These are phyloP conservation scores for Fulvia fulva DNA, from an alignment of 2,329 filamentous ascomycete genomes.

Conservation along the genomic window DNA sequence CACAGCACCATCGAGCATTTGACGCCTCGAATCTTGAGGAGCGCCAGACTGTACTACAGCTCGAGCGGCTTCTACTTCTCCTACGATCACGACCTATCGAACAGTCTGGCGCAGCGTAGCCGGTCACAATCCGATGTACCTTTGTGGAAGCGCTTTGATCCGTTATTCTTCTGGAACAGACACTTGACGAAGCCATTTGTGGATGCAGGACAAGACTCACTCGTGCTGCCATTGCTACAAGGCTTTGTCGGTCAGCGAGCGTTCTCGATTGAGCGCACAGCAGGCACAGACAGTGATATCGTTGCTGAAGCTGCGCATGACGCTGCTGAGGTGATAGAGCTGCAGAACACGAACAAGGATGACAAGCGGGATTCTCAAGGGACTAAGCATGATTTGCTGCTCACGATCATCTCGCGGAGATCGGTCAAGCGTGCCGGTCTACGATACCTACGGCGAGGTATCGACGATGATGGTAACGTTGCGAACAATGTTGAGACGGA, in stretches of 20 bases:
- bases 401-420: slow-evolving; percentile 89
- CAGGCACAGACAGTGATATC: slow-evolving; percentile 27
- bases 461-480: slow-evolving; percentile 82
- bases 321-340: slow-evolving; percentile 14
- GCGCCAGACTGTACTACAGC: slow-evolving; percentile 78
- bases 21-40: slow-evolving; percentile 78
- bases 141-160: slow-evolving; percentile 67
- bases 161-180: slow-evolving; percentile 81
- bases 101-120: slow-evolving; percentile 49
- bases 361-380: neutral
- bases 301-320: slow-evolving; percentile 24
- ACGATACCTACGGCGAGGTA: slow-evolving; percentile 81
- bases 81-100: slow-evolving; percentile 89
- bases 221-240: slow-evolving; percentile 81
- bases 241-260: slow-evolving; percentile 85
- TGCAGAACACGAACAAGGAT: slow-evolving; percentile 6
- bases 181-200: slow-evolving; percentile 71
- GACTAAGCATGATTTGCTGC: slow-evolving; percentile 54
- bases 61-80: slow-evolving; percentile 88
- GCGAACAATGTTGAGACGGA: slow-evolving; percentile 95
- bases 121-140: slow-evolving; percentile 50
- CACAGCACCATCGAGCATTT: slow-evolving; percentile 42
- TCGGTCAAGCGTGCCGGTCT: slow-evolving; percentile 82
- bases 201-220: slow-evolving; percentile 63
- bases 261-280: slow-evolving; percentile 53